These are phyloP conservation scores for Cercospora sp. DNA, from an alignment of 2,329 filamentous ascomycete genomes.

Conservation along the genomic window DNA sequence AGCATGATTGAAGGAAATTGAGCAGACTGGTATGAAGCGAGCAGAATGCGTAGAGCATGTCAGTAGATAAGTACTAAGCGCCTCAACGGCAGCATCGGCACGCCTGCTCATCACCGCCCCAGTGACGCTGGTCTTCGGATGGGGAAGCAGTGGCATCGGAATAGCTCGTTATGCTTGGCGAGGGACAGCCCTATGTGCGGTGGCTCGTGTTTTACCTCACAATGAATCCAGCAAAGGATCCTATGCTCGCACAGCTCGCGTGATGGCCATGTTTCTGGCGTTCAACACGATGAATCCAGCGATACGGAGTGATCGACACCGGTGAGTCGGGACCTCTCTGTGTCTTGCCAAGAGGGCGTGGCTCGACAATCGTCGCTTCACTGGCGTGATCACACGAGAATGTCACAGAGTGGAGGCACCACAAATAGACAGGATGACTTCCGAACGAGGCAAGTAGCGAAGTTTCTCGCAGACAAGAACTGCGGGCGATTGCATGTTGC, in stretches of 20 bases:
- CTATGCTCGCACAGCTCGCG: not conserved
- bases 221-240: not conserved
- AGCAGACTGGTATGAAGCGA: not conserved
- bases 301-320: not conserved
- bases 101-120: not conserved
- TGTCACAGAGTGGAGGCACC: not conserved
- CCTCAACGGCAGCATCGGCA: constrained; percentile 1
- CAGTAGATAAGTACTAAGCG: not conserved
- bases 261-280: not conserved
- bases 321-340: not conserved
- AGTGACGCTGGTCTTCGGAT: not conserved
- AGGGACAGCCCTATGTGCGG: not conserved
- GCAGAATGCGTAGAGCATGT: not conserved
- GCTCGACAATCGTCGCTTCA: constrained; percentile 6
- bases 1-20: not conserved
- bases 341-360: constrained; percentile 1
- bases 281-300: not conserved
- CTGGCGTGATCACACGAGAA: constrained; percentile 5
- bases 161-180: constrained; percentile 5
- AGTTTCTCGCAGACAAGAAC: not conserved
- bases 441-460: not conserved
- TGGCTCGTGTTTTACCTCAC: not conserved
- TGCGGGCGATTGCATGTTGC: not conserved
- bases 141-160: constrained; percentile 8
- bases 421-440: constrained; percentile 4